Conservation (phyloP, 352 stramenopile species). For the Nothophytophthora sp. region DNA sequence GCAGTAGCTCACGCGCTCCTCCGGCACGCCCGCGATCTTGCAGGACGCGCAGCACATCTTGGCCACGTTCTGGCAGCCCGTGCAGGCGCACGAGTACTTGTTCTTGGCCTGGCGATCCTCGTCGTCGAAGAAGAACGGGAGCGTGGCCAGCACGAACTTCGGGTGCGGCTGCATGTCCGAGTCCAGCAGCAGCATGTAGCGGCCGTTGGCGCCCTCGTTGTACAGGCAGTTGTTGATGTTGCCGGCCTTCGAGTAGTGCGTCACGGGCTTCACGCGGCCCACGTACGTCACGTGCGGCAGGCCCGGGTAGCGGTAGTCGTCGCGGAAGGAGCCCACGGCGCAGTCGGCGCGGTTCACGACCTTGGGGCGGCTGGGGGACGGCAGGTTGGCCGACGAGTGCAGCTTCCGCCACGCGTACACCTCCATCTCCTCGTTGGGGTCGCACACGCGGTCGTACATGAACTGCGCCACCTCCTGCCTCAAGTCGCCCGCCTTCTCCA, state of each 20-base stretch:
- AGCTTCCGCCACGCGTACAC: conserved; percentile 76
- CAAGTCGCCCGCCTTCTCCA: conserved; percentile 73
- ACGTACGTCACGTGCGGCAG: conserved; percentile 87
- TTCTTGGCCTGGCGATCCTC: conserved; percentile 82
- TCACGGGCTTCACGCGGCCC: conserved; percentile 87
- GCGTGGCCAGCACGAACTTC: conserved; percentile 84
- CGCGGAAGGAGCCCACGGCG: conserved; percentile 62
- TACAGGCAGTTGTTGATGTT: conserved; percentile 93
- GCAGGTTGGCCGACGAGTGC: conserved; percentile 72
- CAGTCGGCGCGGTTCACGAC: conserved; percentile 54
- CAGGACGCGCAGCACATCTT: conserved; percentile 80
- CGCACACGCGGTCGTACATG: conserved; percentile 75
- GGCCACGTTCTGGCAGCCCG: conserved; percentile 65
- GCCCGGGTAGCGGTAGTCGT: conserved; percentile 77
- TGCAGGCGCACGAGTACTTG: conserved; percentile 51
- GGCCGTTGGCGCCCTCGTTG: conserved; percentile 88
- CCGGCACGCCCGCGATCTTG: conserved; percentile 59
- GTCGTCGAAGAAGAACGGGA: conserved; percentile 91
- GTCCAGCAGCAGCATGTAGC: conserved; percentile 92
- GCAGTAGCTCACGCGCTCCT: conserved; percentile 71
- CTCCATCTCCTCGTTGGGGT: conserved; percentile 66
- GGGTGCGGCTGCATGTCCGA: conserved; percentile 93
- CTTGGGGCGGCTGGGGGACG: conserved; percentile 44
- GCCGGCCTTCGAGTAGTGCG: conserved; percentile 90
- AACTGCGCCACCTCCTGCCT: conserved; percentile 74